phyloP scores from a whole-genome alignment of 768 basidiomycete genomes.

The Boletales sp. region DNA sequence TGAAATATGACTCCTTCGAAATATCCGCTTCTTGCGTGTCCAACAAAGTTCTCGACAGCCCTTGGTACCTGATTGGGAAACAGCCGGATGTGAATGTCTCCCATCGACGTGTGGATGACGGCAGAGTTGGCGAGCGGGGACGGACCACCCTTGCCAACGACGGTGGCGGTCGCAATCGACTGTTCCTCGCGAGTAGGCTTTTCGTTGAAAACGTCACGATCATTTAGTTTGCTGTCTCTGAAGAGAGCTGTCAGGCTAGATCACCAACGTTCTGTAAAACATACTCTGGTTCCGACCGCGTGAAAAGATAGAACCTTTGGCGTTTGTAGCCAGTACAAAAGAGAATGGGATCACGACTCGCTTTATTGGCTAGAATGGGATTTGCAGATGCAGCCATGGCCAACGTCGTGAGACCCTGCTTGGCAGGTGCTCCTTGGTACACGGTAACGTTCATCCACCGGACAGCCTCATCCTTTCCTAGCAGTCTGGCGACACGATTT shows the following conservation, averaged over 20 bases:
- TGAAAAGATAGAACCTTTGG: constrained; percentile 93
- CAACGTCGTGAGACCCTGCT: constrained; percentile 79
- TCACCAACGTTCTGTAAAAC: constrained; percentile 28
- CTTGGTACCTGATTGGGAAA: constrained; percentile 94
- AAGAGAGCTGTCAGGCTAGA: neutral
- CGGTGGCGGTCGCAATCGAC: constrained; percentile 67
- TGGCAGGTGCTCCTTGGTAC: constrained; percentile 93
- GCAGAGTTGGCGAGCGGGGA: constrained; percentile 75
- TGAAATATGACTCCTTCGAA: constrained; percentile 95
- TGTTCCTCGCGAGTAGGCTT: constrained; percentile 95
- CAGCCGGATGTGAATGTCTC: constrained; percentile 85
- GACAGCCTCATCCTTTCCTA: constrained; percentile 93
- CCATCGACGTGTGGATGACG: constrained; percentile 92
- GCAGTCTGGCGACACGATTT: constrained; percentile 81
- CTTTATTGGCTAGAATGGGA: constrained; percentile 86
- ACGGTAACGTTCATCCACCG: constrained; percentile 85
- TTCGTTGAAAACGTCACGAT: constrained; percentile 98
- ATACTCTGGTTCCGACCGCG: constrained; percentile 84
- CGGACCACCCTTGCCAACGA: constrained; percentile 48
- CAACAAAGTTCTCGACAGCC: constrained; percentile 97
- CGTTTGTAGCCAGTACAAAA: constrained; percentile 94
- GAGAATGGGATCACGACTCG: constrained; percentile 82
- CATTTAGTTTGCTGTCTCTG: constrained; percentile 82
- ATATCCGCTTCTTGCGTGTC: constrained; percentile 83
- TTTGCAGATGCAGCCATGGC: constrained; percentile 97